Evolutionary conservation across 2,329 filamentous ascomycete genomes (phyloP), one percentile per base, ranked within the genome.

Genomic region (Pestalotiopsis sp.): DNA sequence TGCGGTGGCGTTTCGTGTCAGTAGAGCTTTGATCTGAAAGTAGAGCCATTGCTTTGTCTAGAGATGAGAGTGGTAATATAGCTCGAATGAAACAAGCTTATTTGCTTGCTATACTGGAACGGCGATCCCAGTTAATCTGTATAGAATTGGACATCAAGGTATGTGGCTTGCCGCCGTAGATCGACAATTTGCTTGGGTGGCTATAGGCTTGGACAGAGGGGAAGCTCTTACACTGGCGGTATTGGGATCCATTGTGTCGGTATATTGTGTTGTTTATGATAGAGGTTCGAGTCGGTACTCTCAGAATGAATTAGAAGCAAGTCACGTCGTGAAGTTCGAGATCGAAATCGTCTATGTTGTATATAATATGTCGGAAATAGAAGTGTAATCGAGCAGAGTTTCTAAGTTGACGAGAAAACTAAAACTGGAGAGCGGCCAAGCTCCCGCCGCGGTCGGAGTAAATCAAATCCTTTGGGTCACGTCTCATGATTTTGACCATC

Each of bases 1-100:
- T 93, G 74, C n/a, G 38, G n/a, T 36, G 52, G 12, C 23, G 17
- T 9, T 7, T 20, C 4, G 20, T 52, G 45, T 52, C 1, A 52
- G 45, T 9, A 52, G 1, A 23, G 45, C 6, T 52, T 23, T 1
- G 17, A n/a, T 52, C 45, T 9, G 31, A 9, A 36, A 2, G 7
- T 36, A 36, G 7, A 36, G 31, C 31, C 31, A 31, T 31, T 31
- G 31, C 31, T 9, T 9, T 9, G 1, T 31, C 6, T 31, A 31
- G 31, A 31, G 6, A 4, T 27, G 1, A 27, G 27, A 27, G 27
- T 27, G 27, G 27, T 5, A 27, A 1, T 31, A 31, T 31, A 31
- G 31, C 31, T 31, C 7, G 31, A 9, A 31, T 31, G 0, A 31
- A 31, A 31, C 31, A 31, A 31, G 31, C 31, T 31, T 9, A 31